Base-by-base conservation (phyloP, 495 filamentous ascomycete genomes). In the Penicillium angulare region DNA sequence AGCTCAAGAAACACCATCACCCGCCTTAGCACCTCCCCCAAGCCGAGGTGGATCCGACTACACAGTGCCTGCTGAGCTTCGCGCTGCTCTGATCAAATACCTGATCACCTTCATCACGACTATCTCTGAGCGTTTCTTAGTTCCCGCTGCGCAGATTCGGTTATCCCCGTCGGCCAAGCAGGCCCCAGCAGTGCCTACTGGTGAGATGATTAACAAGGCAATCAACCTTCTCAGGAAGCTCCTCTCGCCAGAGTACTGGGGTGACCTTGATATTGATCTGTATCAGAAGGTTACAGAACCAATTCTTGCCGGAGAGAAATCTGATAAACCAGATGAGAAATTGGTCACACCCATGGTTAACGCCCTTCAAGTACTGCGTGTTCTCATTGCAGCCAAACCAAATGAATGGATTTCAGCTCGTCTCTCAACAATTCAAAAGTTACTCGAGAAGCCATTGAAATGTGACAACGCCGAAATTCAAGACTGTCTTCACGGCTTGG, bases 101-200 rank as follows among this genome's bases (percentile, higher is more conserved):
- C 79, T 97, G 16, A 89, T 96, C 18, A 86, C 92, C 31, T 96
- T 96, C 66, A 96, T 97, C 59, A 90, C 89, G 6, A 84, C 87
- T 18, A 79, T 93, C n/a, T 86, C 83, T 39, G 92, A 93, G 69
- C 81, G 88, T 34, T 96, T 86, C 69, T 84, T 80, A 40, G 82
- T 88, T 24, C 83, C 84, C 5, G 86, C 88, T 10, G 78, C 84
- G 15, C 86, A 82, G 32, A 68, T 81, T 16, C 85, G 85, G 56
- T 82, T 86, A 20, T 46, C 74, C 29, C 56, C 74, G 7, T 59
- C 75, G 2, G 47, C 64, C 5, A 74, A 77, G 26, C 68, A 71
- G 22, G 71, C 74, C 17, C 69, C 76, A 3, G 64, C 77, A 7
- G 73, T 83, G 22, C 69, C 81, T 3, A 68, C 79, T 6, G 83